Percentiles rank a stretch among this genome's conserved stretches.
Evolutionary conservation across 257 asterid species (phyloP).

Genomic region (Asclepias syriaca): DNA sequence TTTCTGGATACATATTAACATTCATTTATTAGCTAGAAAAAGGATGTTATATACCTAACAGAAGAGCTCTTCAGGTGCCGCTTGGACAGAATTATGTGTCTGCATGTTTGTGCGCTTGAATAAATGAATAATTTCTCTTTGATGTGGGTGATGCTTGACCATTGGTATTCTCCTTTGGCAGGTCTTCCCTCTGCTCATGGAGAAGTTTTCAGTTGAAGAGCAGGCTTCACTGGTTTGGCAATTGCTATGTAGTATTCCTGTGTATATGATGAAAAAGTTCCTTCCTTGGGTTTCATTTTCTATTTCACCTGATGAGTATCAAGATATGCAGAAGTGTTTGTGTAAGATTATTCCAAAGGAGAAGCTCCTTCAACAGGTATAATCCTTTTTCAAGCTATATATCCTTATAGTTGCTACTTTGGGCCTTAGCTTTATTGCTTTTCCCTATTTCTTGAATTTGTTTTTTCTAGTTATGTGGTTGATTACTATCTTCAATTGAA

Average conservation of each 20-base stretch:
- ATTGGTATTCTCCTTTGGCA: slow-evolving; percentile 15
- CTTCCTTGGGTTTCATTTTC: slow-evolving; percentile 47
- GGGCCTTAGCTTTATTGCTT: background rate
- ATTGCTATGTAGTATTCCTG: slow-evolving; percentile 49
- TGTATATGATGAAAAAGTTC: slow-evolving; percentile 37
- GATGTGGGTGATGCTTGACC: slow-evolving; percentile 5
- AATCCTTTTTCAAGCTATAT: background rate
- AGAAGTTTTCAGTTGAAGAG: slow-evolving; percentile 38
- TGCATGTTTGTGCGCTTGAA: background rate
- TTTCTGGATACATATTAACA: background rate
- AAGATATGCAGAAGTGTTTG: slow-evolving; percentile 38
- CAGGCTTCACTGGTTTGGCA: slow-evolving; percentile 53
- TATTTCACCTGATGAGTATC: slow-evolving; percentile 32
- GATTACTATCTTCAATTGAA: slow-evolving; percentile 19
- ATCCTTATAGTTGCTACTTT: slow-evolving; percentile 1
- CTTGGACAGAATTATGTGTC: too few relatives aligned
- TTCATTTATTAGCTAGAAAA: background rate
- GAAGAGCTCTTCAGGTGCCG: background rate
- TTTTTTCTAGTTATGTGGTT: slow-evolving; percentile 9
- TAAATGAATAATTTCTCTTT: background rate
- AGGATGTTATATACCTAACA: background rate
- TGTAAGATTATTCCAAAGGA: slow-evolving; percentile 37
- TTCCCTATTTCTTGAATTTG: background rate
- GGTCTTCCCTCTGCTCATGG: slow-evolving; percentile 47
- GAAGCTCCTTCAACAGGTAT: slow-evolving; percentile 49